Evolutionary conservation across 495 filamentous ascomycete species (phyloP).

Genomic region (Aspergillus steynii): DNA sequence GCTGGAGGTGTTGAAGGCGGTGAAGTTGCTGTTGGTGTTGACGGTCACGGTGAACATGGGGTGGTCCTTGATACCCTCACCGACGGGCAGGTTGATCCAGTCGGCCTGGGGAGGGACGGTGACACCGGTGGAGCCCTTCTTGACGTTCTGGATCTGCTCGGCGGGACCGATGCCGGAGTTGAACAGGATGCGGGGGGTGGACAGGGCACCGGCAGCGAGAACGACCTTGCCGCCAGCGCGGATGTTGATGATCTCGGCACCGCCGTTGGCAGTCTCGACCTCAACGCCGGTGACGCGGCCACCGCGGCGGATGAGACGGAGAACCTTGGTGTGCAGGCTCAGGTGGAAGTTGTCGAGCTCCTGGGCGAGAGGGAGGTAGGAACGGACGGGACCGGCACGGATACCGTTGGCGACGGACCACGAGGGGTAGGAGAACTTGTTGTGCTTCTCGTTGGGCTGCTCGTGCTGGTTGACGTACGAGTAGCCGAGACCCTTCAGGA

Average conservation of each 20-base stretch:
- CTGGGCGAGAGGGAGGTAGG: constrained; percentile 65
- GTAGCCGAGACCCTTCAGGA: constrained; percentile 58
- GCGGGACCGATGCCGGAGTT: constrained; percentile 61
- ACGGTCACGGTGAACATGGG: constrained; percentile 63
- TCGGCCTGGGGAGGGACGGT: constrained; percentile 53
- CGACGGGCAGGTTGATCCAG: constrained; percentile 71
- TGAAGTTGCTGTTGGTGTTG: constrained; percentile 58
- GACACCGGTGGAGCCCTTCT: constrained; percentile 33
- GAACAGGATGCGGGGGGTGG: constrained; percentile 66
- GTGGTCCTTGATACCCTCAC: constrained; percentile 71
- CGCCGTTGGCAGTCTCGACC: constrained; percentile 58
- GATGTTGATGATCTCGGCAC: constrained; percentile 59
- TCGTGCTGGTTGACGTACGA: constrained; percentile 57
- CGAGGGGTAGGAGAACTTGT: constrained; percentile 59
- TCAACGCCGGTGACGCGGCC: constrained; percentile 64
- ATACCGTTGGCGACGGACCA: constrained; percentile 66
- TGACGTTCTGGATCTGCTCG: constrained; percentile 57
- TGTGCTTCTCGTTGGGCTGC: constrained; percentile 61
- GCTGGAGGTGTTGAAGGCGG: constrained; percentile 63
- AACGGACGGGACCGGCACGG: constrained; percentile 67
- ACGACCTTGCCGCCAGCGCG: constrained; percentile 62
- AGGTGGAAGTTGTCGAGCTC: constrained; percentile 65
- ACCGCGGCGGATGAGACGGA: constrained; percentile 60
- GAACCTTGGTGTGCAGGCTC: constrained; percentile 62
- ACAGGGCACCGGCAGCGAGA: constrained; percentile 65